These are phyloP conservation scores for Aeschynomene evenia DNA, from an alignment of 306 rosid species.

Conservation along the genomic window DNA sequence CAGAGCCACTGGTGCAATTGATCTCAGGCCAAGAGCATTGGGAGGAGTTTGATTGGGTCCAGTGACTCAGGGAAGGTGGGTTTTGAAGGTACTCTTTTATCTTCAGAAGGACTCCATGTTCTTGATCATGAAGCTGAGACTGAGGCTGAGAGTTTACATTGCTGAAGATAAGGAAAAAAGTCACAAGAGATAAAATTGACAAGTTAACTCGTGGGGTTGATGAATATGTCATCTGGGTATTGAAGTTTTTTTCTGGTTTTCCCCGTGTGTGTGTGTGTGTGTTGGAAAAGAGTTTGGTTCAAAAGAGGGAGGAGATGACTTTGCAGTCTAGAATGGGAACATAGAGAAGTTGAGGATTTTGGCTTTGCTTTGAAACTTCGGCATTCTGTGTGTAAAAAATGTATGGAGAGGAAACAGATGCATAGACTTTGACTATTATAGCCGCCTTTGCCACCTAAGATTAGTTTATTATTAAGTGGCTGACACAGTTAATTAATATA, in stretches of 20 bases:
- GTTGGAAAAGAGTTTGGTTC: neutral
- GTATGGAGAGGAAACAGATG: too few species aligned
- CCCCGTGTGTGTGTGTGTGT: neutral
- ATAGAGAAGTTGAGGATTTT: neutral
- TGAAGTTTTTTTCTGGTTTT: neutral
- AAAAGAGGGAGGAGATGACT: neutral
- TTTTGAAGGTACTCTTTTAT: conserved; percentile 44
- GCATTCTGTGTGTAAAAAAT: too few species aligned
- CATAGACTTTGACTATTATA: neutral
- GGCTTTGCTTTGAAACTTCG: neutral
- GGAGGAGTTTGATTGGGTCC: conserved; percentile 52
- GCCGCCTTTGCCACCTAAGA: neutral
- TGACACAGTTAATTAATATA: neutral
- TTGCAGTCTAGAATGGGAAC: neutral
- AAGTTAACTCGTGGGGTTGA: neutral
- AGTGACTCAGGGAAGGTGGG: conserved; percentile 42
- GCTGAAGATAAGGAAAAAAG: conserved; percentile 14
- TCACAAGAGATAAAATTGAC: conserved; percentile 7
- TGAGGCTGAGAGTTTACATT: conserved; percentile 42
- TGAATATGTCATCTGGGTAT: conserved; percentile 36
- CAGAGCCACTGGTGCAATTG: conserved; percentile 45
- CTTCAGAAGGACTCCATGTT: conserved; percentile 44
- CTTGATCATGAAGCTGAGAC: conserved; percentile 40
- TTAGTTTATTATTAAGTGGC: neutral
- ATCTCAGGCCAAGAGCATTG: conserved; percentile 63